Base-by-base conservation (phyloP, 192 early-diverging fungal genomes). In the Rhizophagus prolifer region DNA sequence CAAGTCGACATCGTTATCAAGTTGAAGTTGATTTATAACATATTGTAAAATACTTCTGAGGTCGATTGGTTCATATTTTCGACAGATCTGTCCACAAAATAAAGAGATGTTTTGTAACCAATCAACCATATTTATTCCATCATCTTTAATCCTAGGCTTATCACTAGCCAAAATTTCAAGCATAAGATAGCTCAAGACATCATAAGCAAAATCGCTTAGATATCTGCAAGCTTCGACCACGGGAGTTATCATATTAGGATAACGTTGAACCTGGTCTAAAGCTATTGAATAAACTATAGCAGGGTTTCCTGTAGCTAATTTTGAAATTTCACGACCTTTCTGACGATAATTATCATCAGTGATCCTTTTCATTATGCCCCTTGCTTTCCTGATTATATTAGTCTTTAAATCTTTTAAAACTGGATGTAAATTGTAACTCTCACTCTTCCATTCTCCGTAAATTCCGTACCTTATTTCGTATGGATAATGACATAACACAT, bases 181-280 rank as follows among this genome's bases (percentile, higher is more conserved):
- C 30, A 96, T 78, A 10, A 85, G 78, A 68, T 90, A 95, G 0
- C 79, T 82, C 25, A 95, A 78, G 23, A 95, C 89, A 75, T 96
- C 95, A 44, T 93, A 92, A 14, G 87, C 86, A 36, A 96, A 88
- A 5, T 88, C 82, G 21, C 90, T 89, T 38, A 96, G 76, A 77
- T 95, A 94, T 25, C 88, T 83, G 59, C 89, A 89, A n/a, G 90
- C 88, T 46, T 96, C 95, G 0, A 93, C 95, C 61, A 96, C 82
- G 1, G 84, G 82, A 9, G 85, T 80, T 12, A 91, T 92, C 84
- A 93, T 79, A 75, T 94, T 96, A 76, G 94, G 90, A 81, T 94
- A 94, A 19, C 76, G 75, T 78, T 93, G 87, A 3, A 95, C 80
- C 50, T 87, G 89, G 30, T 89, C 86, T 50, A 94, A 82, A 41